Percentiles rank a stretch among this genome's conserved stretches.
Evolutionary conservation across 2,329 filamentous ascomycete species (phyloP).

Genomic region (Endoconidiophora laricicola): DNA sequence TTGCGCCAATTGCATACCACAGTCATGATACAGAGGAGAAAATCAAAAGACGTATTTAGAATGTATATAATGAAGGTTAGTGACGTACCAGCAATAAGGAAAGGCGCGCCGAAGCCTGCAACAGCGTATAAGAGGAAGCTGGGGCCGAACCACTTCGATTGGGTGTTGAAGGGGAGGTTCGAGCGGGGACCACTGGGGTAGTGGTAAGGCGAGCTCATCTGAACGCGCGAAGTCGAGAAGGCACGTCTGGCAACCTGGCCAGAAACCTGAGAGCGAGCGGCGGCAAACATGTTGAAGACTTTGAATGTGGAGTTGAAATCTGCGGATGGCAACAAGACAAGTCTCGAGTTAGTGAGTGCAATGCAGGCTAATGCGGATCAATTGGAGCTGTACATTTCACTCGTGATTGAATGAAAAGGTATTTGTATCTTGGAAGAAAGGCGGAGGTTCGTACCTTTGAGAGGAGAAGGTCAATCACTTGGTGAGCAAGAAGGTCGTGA

Average conservation of each 20-base stretch:
- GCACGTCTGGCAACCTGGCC: conserved; percentile 63
- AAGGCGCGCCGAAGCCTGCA: conserved; percentile 42
- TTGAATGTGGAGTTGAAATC: neutral
- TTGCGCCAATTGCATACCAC: too few relatives aligned
- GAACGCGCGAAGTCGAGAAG: conserved; percentile 81
- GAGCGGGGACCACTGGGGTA: conserved; percentile 90
- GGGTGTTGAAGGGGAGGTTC: conserved; percentile 95
- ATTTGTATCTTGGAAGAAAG: too few relatives aligned
- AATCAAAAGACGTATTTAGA: too few relatives aligned
- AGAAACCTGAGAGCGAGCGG: conserved; percentile 40
- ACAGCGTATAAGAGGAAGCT: conserved; percentile 62
- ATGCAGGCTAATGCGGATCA: too few relatives aligned
- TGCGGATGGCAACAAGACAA: neutral
- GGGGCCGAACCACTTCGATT: conserved; percentile 67
- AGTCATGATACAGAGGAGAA: too few relatives aligned
- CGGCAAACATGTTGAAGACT: conserved; percentile 57
- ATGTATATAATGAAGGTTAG: neutral
- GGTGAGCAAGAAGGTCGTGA: neutral
- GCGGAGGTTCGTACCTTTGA: neutral
- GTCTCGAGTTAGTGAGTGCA: too few relatives aligned
- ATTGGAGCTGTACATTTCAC: neutral
- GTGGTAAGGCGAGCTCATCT: conserved; percentile 84
- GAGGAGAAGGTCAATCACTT: neutral
- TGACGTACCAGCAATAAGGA: conserved; percentile 45
- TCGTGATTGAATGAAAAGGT: too few relatives aligned